Evolutionary conservation across 192 early-diverging fungal species (phyloP), one percentile per base, ranked within the genome.

Genomic region (Gigaspora rosea): DNA sequence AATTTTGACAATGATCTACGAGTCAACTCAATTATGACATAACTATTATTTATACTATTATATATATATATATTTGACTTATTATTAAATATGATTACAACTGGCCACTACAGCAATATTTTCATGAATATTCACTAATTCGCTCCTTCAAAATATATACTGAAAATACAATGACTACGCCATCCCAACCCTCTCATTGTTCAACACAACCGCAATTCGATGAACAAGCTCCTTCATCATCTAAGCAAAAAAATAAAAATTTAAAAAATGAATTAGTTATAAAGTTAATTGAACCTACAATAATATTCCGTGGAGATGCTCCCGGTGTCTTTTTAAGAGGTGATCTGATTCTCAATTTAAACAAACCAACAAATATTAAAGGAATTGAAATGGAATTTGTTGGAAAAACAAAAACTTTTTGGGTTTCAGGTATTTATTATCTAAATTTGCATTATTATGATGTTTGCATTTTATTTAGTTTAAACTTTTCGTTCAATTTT

Each of bases 281-380:
- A 22, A 46, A 50, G 0, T 54, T 74, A 62, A 20, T 46, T 8
- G 72, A 74, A 74, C 58, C 72, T 11, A 49, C n/a, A 18, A 32
- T 74, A 27, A 4, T 62, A 27, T 62, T 74, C 48, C 82, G 77
- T 51, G 86, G 85, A 18, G 50, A 57, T 61, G 81, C 86, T 6
- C 68, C 79, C 0, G 85, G 86, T 18, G 80, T 78, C 71, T 57
- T 89, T 12, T 71, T 91, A 35, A 83, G 86, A 75, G 90, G 90
- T 8, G 77, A 85, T 3, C 75, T 91, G 49, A 68, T 82, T 6
- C 75, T 90, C 32, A 84, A 83, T 58, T 65, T 89, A 12, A 54
- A 49, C n/a, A 86, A 91, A 57, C 50, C 85, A 0, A 82, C 82
- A 13, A 85, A 86, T 12, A 78, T 90, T 16, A 86, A 85, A 22